Evolutionary conservation across 257 asterid genomes (phyloP).

Genomic region (Nicotiana attenuata): DNA sequence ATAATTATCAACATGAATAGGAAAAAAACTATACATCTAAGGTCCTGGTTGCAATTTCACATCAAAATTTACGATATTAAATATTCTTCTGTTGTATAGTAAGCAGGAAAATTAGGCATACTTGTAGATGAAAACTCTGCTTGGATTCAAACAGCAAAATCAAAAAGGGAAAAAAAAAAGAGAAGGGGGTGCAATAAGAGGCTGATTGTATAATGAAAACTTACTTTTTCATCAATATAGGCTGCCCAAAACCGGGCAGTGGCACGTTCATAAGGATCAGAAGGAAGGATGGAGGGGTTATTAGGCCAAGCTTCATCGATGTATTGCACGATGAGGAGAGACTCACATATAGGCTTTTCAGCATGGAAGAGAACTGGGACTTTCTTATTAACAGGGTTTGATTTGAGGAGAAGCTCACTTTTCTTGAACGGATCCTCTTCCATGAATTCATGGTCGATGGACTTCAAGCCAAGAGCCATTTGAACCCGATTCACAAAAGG

Average conservation of each 20-base stretch:
- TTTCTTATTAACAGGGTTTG: constrained; percentile 51
- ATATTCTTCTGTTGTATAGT: neutral
- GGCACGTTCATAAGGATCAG: constrained; percentile 39
- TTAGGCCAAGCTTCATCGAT: constrained; percentile 33
- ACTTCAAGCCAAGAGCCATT: constrained; percentile 46
- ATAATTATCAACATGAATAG: neutral
- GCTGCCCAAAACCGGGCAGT: constrained; percentile 53
- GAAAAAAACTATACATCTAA: neutral
- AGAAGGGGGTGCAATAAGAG: neutral
- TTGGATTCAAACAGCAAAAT: neutral
- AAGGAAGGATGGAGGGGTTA: constrained; percentile 34
- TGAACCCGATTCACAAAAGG: constrained; percentile 38
- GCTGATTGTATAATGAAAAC: neutral
- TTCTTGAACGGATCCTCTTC: constrained; percentile 19
- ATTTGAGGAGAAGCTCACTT: constrained; percentile 35
- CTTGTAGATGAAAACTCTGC: neutral
- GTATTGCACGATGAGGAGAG: constrained; percentile 43
- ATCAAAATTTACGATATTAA: neutral
- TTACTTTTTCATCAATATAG: constrained; percentile 46
- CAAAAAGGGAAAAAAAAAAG: neutral
- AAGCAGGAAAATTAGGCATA: neutral
- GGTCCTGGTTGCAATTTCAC: neutral
- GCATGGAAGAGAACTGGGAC: constrained; percentile 47
- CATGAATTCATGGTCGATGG: constrained; percentile 37
- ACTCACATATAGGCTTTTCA: constrained; percentile 36